Base-by-base conservation (phyloP, 257 asterid genomes). In the Misopates orontium region DNA sequence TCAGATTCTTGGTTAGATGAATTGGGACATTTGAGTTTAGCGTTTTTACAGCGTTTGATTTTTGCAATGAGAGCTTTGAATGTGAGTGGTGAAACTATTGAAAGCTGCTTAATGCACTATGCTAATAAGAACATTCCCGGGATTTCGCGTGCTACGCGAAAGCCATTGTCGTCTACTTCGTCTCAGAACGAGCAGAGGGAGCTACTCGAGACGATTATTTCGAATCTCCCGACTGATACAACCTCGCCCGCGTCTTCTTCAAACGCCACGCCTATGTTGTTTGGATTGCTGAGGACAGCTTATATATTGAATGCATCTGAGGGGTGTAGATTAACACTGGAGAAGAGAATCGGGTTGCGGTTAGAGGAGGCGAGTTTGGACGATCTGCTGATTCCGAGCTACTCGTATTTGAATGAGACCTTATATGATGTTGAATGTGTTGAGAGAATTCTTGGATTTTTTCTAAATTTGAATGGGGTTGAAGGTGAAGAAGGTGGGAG, bases 371-470 rank as follows among this genome's bases (percentile, higher is more conserved):
- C 99, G 10, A 82, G 88, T 10, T 68, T 94, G 47, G 99, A 94
- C 68, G 97, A 94, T 79, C 82, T 94, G 39, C 73, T 94, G 32
- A 82, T 94, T 69, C 99, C 99, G 50, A 94, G 99, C 75, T 94
- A 88, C 75, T 94, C 99, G 4, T 90, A 90, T 78, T 72, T 90
- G 83, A 90, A 82, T 20, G 99, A 94, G 53, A 94, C 99, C 20
- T 53, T 94, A 50, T 94, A 94, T 60, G 99, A 94, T 47, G 96
- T 94, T 17, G 95, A 91, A 24, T 90, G 97, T 52, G 96, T 90
- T 36, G 96, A 86, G 79, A 83, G 96, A 73, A 88, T 94, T 74
- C 67, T 94, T 67, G 77, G 74, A 7, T 77, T 69, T 56, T 94
- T 88, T 63, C 81, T 90, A 0, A 62, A 76, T 10, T 73, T 75